Base-by-base conservation (phyloP, 225 moss, liverwort and hornwort species). In the Asterella californica region DNA sequence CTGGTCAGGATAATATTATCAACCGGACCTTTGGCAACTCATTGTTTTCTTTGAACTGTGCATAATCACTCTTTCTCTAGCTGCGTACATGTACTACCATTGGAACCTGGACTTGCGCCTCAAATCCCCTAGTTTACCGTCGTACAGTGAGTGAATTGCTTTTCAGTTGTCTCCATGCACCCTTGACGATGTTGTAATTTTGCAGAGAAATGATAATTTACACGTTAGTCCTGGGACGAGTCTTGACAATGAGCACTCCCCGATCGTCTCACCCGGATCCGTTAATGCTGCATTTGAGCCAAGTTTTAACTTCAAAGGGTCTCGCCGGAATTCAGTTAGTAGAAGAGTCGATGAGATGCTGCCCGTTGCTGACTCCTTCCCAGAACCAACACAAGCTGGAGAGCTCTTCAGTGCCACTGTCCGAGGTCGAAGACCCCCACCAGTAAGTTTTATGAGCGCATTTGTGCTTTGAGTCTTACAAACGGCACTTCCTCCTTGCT, bases 301-400 rank as follows among this genome's bases (percentile, higher is more conserved):
- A 68, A 74, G 38, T 61, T 74, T 92, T 74, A 93, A 92, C 78
- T 78, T 86, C 61, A 89, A 89, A 86, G 86, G 90, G 63, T 76
- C 84, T 17, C 96, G 91, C 52, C 89, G 94, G 70, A 94, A 92
- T 79, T 94, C 96, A 65, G 90, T 92, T 59, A 96, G 96, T 84
- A 90, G 92, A 72, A 90, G 90, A 84, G 90, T 70, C 65, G 96
- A 96, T 83, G 92, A 92, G 38, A 80, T 80, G 76, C 72, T 90
- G 47, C 82, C 92, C 63, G 88, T 80, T 27, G 80, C 87, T 77
- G 94, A 96, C 72, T 84, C 86, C 34, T 91, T 92, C 77, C 91
- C 92, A 73, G 96, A 96, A 85, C 87, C 96, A 74, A 96, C 94
- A 82, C 96, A 96, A 85, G 96, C 96, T 66, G 96, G 96, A 34